These are phyloP conservation scores for Amylostereum chailletii DNA, from an alignment of 1,284 basidiomycete species.

Conservation along the genomic window DNA sequence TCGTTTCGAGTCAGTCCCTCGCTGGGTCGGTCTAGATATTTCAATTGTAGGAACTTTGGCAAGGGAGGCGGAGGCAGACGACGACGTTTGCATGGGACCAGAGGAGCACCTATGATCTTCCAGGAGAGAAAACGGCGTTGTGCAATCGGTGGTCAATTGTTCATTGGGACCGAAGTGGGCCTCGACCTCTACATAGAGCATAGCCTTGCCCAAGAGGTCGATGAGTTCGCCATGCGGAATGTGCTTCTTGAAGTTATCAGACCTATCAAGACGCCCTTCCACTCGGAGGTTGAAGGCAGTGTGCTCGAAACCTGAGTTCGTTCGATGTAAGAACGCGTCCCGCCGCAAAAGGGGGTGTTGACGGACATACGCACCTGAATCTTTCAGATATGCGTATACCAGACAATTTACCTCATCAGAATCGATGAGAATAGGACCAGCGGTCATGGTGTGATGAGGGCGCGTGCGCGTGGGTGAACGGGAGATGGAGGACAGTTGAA, in stretches of 20 bases:
- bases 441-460: constrained; percentile 19
- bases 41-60: neutral
- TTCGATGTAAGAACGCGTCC: too few relatives aligned
- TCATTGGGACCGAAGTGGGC: constrained; percentile 65
- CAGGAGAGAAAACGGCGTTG: constrained; percentile 58
- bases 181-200: constrained; percentile 80
- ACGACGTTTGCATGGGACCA: constrained; percentile 22
- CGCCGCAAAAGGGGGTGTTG: too few relatives aligned
- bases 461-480: too few relatives aligned
- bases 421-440: constrained; percentile 50
- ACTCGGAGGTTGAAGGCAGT: constrained; percentile 67
- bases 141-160: constrained; percentile 52
- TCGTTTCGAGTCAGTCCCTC: constrained; percentile 14
- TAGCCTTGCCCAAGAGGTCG: constrained; percentile 70
- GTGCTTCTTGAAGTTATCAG: constrained; percentile 56
- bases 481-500: too few relatives aligned
- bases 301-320: constrained; percentile 58
- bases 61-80: constrained; percentile 1
- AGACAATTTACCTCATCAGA: constrained; percentile 82
- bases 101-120: constrained; percentile 59
- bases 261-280: constrained; percentile 62
- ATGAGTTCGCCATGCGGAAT: constrained; percentile 78
- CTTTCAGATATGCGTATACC: constrained; percentile 73
- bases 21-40: too few relatives aligned
- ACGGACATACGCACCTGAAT: constrained; percentile 46